Evolutionary conservation across 352 stramenopile species (phyloP).

Genomic region (Pythium brachiatum): DNA sequence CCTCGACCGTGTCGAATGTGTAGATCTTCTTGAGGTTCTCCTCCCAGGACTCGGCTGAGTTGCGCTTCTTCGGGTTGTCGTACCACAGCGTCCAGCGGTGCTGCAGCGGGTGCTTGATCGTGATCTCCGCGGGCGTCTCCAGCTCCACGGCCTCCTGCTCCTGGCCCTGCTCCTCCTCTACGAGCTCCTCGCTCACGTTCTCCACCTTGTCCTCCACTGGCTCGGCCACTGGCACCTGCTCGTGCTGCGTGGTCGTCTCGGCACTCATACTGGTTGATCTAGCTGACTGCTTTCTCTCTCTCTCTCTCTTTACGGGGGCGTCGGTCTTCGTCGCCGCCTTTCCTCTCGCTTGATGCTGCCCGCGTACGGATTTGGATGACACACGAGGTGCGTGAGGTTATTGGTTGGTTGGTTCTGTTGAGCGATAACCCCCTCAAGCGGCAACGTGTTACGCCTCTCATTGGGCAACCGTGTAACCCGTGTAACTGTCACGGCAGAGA

Average conservation of each 20-base stretch:
- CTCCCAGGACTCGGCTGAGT: conserved; percentile 85
- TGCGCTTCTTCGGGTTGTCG: conserved; percentile 88
- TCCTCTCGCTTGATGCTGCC: conserved; percentile 1
- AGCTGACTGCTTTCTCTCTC: neutral
- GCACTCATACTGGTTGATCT: conserved; percentile 25
- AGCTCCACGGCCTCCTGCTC: conserved; percentile 30
- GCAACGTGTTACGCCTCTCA: conserved; percentile 16
- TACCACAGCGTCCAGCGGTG: conserved; percentile 89
- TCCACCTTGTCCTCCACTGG: conserved; percentile 33
- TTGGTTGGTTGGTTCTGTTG: conserved; percentile 37
- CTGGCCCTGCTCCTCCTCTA: conserved; percentile 24
- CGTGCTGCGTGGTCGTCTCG: conserved; percentile 22
- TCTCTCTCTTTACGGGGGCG: neutral
- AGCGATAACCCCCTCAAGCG: conserved; percentile 10
- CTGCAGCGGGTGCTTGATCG: conserved; percentile 84
- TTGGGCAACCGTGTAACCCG: conserved; percentile 16
- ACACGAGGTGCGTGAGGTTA: conserved; percentile 14
- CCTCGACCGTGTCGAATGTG: conserved; percentile 94
- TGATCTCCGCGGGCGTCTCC: conserved; percentile 37
- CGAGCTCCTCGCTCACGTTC: conserved; percentile 27
- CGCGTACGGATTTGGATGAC: conserved; percentile 17
- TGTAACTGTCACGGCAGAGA: neutral
- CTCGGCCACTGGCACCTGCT: conserved; percentile 39
- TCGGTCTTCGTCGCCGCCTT: neutral
- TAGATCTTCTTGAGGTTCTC: conserved; percentile 91